Conservation (phyloP, 441 rosid species). For the Arabidopsis hybrid region DNA sequence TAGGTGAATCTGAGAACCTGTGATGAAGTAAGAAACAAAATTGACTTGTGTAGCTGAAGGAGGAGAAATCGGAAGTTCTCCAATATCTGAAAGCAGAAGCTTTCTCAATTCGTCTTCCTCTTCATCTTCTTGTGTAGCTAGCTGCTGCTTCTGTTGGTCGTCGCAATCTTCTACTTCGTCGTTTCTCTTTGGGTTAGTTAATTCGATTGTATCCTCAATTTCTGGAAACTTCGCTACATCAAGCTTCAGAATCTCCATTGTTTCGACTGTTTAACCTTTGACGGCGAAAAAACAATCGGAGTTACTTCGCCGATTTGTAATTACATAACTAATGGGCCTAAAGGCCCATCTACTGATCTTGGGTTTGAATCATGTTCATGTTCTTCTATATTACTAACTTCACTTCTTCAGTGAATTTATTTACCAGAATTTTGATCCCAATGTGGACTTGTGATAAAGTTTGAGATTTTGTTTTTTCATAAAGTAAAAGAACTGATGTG, state of each 20-base stretch:
- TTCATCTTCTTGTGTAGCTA: conserved; percentile 39
- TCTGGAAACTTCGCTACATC: conserved; percentile 32
- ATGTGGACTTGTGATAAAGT: neutral
- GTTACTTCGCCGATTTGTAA: neutral
- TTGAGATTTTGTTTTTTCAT: neutral
- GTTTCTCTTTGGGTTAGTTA: conserved; percentile 8
- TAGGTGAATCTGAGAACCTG: conserved; percentile 54
- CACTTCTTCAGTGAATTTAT: neutral
- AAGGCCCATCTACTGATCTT: conserved; percentile 21
- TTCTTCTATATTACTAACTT: too few species aligned
- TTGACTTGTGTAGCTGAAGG: conserved; percentile 75
- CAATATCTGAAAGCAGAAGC: conserved; percentile 60
- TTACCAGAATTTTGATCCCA: neutral
- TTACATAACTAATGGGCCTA: conserved; percentile 25
- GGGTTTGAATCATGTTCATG: neutral
- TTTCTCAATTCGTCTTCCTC: conserved; percentile 62
- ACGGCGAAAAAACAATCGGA: conserved; percentile 33
- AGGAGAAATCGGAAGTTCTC: conserved; percentile 66
- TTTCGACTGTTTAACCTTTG: conserved; percentile 33
- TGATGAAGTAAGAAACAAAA: conserved; percentile 74
- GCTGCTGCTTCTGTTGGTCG: conserved; percentile 23
- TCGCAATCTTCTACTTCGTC: conserved; percentile 36
- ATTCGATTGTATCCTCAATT: neutral
- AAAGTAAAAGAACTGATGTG: conserved; percentile 3
- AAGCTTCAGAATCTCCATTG: conserved; percentile 39